Evolutionary conservation across 257 asterid genomes (phyloP).

Genomic region (Fraxinus americana): DNA sequence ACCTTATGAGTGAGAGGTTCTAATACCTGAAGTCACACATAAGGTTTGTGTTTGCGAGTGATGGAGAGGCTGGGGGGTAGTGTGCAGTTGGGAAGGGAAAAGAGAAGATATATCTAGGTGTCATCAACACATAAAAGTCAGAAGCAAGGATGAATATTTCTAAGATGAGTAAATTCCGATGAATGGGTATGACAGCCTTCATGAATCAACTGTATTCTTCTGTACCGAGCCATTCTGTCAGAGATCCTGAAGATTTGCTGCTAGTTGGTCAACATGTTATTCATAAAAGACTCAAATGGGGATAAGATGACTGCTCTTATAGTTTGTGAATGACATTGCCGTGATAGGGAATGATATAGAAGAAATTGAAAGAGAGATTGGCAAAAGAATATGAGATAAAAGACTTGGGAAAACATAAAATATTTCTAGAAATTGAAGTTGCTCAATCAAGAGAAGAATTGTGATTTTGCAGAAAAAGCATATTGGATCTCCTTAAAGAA

Average conservation of each 20-base stretch:
- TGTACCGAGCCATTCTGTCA: background rate
- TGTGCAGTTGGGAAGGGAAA: background rate
- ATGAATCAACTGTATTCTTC: background rate
- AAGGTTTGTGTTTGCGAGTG: background rate
- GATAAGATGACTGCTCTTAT: background rate
- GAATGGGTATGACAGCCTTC: background rate
- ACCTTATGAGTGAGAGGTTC: slow-evolving; percentile 32
- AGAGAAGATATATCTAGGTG: background rate
- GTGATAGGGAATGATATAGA: background rate
- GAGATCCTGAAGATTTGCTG: slow-evolving; percentile 9
- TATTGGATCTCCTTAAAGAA: background rate
- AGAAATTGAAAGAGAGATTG: background rate
- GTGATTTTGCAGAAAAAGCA: background rate
- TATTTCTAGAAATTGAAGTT: background rate
- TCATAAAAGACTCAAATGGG: background rate
- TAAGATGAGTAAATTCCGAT: background rate
- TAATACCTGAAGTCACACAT: slow-evolving; percentile 13
- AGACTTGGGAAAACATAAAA: too few relatives aligned
- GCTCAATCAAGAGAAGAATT: background rate
- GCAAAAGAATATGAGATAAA: background rate
- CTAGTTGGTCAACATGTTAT: background rate
- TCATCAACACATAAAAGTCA: background rate
- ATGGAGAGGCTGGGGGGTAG: background rate
- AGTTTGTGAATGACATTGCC: background rate
- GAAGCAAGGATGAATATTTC: background rate